Evolutionary conservation across 495 filamentous ascomycete species (phyloP), one percentile per base, ranked within the genome.

Genomic region (Aspergillus haitiensis): DNA sequence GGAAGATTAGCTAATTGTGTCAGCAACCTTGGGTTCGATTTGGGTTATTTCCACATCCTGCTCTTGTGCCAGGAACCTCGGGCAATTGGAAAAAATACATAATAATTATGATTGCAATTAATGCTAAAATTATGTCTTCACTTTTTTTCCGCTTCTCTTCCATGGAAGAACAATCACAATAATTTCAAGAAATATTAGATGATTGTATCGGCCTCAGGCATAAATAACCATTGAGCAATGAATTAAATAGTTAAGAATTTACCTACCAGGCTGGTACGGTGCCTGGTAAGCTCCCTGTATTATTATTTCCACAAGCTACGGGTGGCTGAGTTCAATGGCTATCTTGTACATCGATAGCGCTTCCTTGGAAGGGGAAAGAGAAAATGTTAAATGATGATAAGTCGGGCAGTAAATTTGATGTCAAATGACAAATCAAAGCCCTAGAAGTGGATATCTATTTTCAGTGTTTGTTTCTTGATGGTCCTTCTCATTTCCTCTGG

Each of bases 401-500:
- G 48, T 32, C 7, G 31, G 10, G 15, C 33, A 15, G 13, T 42
- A 16, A 16, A 44, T 33, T 46, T 21, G 15, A 47, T 47, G 16
- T 40, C 52, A n/a, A 53, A 16, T 13, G 47, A 21, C 48, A 32
- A 59, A 52, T 52, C 13, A 13, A 12, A 52, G 37, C 34, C 39
- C 27, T 46, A 34, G 40, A 34, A 40, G 52, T 54, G 52, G 52
- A 32, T 32, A 47, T 15, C 10, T 7, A 18, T 40, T 32, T 56
- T 15, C 10, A 18, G 7, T 40, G 37, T 46, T 46, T 47, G 45
- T 53, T 52, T 48, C 21, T 52, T 45, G 40, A 7, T 10, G 55
- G 42, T 56, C 40, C 55, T 56, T 61, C 53, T 55, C 47, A 42
- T 54, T 61, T 36, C 39, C 37, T 55, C 42, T 32, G 13, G 11